These are phyloP conservation scores for Aurinia saxatilis DNA, from an alignment of 345 rosid genomes.

Conservation along the genomic window DNA sequence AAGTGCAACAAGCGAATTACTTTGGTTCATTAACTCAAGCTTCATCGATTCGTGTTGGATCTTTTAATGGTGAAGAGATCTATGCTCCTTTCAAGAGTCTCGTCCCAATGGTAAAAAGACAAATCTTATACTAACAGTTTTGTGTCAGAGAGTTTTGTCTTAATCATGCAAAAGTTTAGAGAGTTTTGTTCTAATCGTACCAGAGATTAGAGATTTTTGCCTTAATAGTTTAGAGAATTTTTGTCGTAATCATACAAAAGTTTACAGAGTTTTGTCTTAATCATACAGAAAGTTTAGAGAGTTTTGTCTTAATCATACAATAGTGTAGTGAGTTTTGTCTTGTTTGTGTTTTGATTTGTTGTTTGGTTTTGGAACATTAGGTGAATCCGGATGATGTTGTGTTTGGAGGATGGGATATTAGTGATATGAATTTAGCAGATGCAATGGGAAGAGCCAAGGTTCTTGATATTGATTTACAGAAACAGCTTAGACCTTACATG, in stretches of 20 bases:
- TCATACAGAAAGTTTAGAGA: too few relatives aligned
- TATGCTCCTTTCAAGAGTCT: constrained; percentile 99
- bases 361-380: too few relatives aligned
- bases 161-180: too few relatives aligned
- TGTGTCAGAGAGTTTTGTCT: too few relatives aligned
- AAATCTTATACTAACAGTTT: too few relatives aligned
- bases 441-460: constrained; percentile 95
- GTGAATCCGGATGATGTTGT: constrained; percentile 84
- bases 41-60: constrained; percentile 81
- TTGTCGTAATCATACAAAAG: too few relatives aligned
- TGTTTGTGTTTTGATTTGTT: neutral
- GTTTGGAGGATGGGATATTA: constrained; percentile 99
- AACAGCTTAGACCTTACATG: constrained; percentile 95
- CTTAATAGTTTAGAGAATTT: too few relatives aligned
- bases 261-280: too few relatives aligned
- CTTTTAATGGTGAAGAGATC: constrained; percentile 96
- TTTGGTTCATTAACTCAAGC: constrained; percentile 96
- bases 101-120: constrained; percentile 58
- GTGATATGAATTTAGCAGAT: constrained; percentile 92
- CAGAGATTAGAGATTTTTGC: too few relatives aligned
- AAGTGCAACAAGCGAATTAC: constrained; percentile 93
- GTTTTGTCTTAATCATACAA: too few relatives aligned
- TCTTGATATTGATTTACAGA: constrained; percentile 86
- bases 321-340: too few relatives aligned
- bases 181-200: too few relatives aligned